phyloP scores from a whole-genome alignment of 73 alveolate species.

The Effrenium voratum region DNA sequence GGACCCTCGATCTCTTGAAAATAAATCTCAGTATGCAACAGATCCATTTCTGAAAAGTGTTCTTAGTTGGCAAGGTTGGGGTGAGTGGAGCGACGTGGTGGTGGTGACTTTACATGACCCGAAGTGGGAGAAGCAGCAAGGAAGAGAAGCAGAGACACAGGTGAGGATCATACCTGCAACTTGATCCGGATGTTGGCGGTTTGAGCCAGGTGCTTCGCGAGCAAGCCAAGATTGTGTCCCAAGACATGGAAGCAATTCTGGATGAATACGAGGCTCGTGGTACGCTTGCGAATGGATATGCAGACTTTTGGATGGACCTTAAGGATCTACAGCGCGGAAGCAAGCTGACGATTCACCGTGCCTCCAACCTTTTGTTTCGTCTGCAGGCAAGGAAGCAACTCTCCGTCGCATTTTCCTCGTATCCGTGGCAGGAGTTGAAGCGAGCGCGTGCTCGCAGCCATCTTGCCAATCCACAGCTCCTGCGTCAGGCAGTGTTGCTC shows the following conservation, averaged over 20 bases:
- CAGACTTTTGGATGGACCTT: neutral
- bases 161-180: too few relatives aligned
- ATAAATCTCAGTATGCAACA: neutral
- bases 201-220: slow-evolving; percentile 32
- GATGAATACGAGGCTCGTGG: slow-evolving; percentile 3
- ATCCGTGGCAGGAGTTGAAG: slow-evolving; percentile 64
- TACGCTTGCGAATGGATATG: neutral
- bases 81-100: slow-evolving; percentile 71
- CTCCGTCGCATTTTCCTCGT: neutral
- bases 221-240: slow-evolving; percentile 36
- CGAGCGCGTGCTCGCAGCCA: slow-evolving; percentile 32
- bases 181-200: neutral
- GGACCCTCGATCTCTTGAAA: neutral
- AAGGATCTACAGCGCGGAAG: slow-evolving; percentile 1
- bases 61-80: slow-evolving; percentile 12
- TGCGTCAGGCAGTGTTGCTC: slow-evolving; percentile 9
- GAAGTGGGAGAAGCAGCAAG: slow-evolving; percentile 46
- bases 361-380: slow-evolving; percentile 26
- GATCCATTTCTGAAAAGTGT: neutral
- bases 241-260: slow-evolving; percentile 35
- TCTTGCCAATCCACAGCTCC: slow-evolving; percentile 13
- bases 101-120: slow-evolving; percentile 56
- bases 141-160: slow-evolving; percentile 41
- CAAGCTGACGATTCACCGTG: slow-evolving; percentile 49
- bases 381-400: neutral